phyloP scores from a whole-genome alignment of 2,329 filamentous ascomycete genomes.

The Tolypocladium guangdongense region DNA sequence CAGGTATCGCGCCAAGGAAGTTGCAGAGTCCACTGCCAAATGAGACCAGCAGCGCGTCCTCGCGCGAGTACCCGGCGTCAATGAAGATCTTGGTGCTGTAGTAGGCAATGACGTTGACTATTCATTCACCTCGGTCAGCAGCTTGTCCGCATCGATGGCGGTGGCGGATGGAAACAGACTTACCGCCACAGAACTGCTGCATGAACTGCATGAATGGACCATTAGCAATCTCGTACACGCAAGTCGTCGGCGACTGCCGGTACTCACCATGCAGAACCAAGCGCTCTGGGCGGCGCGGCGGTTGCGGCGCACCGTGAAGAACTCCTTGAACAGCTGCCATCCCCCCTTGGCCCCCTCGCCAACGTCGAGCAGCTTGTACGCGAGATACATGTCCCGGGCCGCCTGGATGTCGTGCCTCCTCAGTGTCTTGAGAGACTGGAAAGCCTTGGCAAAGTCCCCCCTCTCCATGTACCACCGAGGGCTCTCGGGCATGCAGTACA shows the following conservation, averaged over 20 bases:
- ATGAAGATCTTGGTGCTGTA: conserved; percentile 36
- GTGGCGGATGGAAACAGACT: not conserved
- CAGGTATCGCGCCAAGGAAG: conserved; percentile 47
- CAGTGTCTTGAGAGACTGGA: conserved; percentile 38
- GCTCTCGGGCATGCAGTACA: conserved; percentile 56
- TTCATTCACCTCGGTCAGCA: not conserved
- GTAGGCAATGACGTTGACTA: conserved; percentile 45
- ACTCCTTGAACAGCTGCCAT: conserved; percentile 30
- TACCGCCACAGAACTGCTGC: conserved; percentile 5
- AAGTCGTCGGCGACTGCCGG: too few species aligned
- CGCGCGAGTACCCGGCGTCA: conserved; percentile 27
- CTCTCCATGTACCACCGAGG: conserved; percentile 38
- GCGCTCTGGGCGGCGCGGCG: conserved; percentile 23
- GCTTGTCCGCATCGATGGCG: too few species aligned
- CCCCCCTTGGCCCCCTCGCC: conserved; percentile 16
- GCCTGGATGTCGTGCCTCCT: conserved; percentile 45
- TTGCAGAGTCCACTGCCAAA: conserved; percentile 48
- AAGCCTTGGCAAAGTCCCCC: conserved; percentile 38
- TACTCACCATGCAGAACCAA: conserved; percentile 25
- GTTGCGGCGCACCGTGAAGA: conserved; percentile 25
- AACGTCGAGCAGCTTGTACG: conserved; percentile 14
- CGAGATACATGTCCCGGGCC: conserved; percentile 46
- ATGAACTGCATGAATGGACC: not conserved
- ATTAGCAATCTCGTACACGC: not conserved
- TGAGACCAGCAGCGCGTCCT: conserved; percentile 38